Evolutionary conservation across 805 yeast genomes (phyloP), one percentile per base, ranked within the genome.

Genomic region (Zygoascus flipseniorum): DNA sequence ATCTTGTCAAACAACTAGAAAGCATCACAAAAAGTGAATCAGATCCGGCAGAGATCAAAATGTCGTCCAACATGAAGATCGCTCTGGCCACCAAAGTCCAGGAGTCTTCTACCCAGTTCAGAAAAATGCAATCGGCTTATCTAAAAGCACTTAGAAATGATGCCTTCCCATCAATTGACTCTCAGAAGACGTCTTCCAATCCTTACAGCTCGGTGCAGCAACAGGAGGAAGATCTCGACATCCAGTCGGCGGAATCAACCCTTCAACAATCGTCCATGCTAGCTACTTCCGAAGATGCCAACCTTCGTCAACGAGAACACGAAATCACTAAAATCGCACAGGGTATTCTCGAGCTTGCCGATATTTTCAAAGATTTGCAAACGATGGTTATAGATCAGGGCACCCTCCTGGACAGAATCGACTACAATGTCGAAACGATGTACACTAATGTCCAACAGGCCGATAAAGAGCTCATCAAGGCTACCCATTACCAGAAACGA

Each of bases 321-420:
- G 99, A 92, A 64, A 93, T 93, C 51, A 85, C 86, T 32, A 86
- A 85, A 59, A 77, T 93, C 52, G 98, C 99, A 3, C 88, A 87
- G 74, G 96, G 97, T 50, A 95, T 93, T 46, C 72, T 92, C 43
- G 99, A 93, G 66, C 87, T 93, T 1, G 86, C 95, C 31, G 88
- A 92, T 1, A 92, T 93, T 46, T 93, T 93, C 73, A 85, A 86
- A 65, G 98, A 93, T 64, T 79, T 93, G 79, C 97, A 95, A 63
- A 80, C 82, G 41, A 75, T 93, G 76, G 87, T 93, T 44, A 85
- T 93, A 53, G 98, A 93, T 63, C 99, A 93, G 69, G 99, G 99
- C 1, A 88, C 97, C 0, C 77, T 93, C 45, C 75, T 93, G 55
- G 99, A 93, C 69, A 74, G 97, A 60, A 92, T 93, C 53, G 99